Base-by-base conservation (phyloP, 164 flowering plant species). In the Akebia trifoliata region DNA sequence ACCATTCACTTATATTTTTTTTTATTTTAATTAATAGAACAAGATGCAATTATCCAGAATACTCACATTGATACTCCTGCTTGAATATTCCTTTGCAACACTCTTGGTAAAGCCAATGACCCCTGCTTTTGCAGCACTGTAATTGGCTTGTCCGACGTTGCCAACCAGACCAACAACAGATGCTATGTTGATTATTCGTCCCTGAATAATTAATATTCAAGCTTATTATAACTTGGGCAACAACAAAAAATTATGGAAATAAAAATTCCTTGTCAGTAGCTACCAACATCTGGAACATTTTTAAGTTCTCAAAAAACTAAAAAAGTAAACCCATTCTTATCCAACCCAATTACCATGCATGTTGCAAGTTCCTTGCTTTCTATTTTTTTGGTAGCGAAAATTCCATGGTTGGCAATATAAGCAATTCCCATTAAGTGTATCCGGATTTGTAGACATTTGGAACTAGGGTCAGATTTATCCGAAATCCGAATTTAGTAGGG, bases 41-140 rank as follows among this genome's bases (percentile, higher is more conserved):
- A 9, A n/a, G 34, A 31, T 35, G 18, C 7, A 48, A 60, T 6
- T 47, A 54, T 34, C 28, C 10, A 28, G 15, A 35, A 65, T 34
- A 61, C 84, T 77, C 62, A 90, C 97, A 76, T 81, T 87, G 57
- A 93, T 82, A 58, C 79, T 83, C 64, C 97, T 80, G 78, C 95
- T 75, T 24, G 97, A 70, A 65, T 86, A 87, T 64, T 94, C 99
- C 76, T 78, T 90, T 29, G 97, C 99, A 64, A 86, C 93, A 48
- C 79, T 55, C 71, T 90, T 94, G 48, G 97, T 88, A 14, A 94
- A 68, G 52, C 99, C 97, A 78, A 93, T 87, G 28, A 93, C 99
- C 14, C 97, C 99, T 20, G 99, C 99, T 74, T 94, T 94, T 54
- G 99, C 95, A 65, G 99, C 97, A 78, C 93, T 82, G 59, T 90